Evolutionary conservation across 78 protist genomes (phyloP).

Genomic region (Parvularia atlantis): DNA sequence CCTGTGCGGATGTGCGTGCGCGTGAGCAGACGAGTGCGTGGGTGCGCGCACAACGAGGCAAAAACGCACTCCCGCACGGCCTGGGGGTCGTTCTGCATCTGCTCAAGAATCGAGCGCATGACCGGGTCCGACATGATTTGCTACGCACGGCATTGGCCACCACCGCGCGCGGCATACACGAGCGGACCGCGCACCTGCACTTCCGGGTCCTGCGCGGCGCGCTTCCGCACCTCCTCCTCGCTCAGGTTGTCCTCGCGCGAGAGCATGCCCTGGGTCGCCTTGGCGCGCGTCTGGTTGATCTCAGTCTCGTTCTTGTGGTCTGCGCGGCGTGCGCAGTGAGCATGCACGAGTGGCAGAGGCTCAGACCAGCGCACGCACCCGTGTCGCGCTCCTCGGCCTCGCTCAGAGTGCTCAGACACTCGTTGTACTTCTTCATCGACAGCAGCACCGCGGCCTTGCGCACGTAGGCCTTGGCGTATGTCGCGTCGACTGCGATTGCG

Average conservation of each 20-base stretch:
- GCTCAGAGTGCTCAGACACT: not conserved
- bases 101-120: conserved; percentile 10
- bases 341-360: no score
- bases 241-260: not conserved
- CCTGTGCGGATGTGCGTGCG: not conserved
- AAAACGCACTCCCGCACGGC: conserved; percentile 11
- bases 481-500: not conserved
- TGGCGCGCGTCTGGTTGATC: not conserved
- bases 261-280: not conserved
- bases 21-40: not conserved
- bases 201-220: conserved; percentile 17
- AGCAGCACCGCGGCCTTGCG: not conserved
- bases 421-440: not conserved
- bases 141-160: not conserved
- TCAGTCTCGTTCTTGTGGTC: not conserved
- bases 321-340: not conserved
- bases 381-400: no score
- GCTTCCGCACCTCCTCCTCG: not conserved
- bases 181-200: not conserved
- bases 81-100: conserved; percentile 8
- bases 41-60: not conserved
- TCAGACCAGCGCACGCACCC: no score
- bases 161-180: no score
- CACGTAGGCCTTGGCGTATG: conserved; percentile 1
- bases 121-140: conserved; percentile 16